Base-by-base conservation (phyloP, 306 rosid species). In the Datisca glomerata region DNA sequence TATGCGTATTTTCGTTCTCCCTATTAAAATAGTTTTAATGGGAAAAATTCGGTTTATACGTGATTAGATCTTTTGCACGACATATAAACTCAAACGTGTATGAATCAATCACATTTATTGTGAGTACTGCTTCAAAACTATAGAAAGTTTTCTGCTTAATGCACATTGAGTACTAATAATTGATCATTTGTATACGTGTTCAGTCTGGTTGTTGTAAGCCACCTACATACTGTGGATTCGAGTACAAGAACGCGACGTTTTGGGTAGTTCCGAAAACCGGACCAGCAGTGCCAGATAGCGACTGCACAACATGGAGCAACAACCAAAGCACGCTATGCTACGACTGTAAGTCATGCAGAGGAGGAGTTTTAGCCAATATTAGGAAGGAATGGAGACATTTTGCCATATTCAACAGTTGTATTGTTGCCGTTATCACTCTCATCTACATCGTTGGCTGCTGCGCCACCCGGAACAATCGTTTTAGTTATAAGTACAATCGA, bases 141-240 rank as follows among this genome's bases (percentile, higher is more conserved):
- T 4, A 13, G 2, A 3, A 2, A 4, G 12, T 3, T 31, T 4
- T 31, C 12, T 31, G 8, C 4, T 3, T 7, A 48, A 31, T 29
- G 27, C 18, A 47, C 29, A 4, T 18, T 32, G 15, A 36, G 5
- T 6, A 2, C 19, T 13, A n/a, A 22, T 8, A 6, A 5, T 50
- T 41, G 24, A 15, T 29, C 34, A 24, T 15, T 4, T 28, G 7
- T 31, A 8, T 31, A 1, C 12, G n/a, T 4, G 2, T 4, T 4
- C 47, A 83, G 97, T 56, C 79, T 20, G 94, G 94, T 18, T 89
- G 97, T 11, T 89, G 97, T 66, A 83, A 79, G 69, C 97, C 94
- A 8, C 94, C 94, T 0, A 45, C 51, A 12, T 55, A 65, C 25
- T 89, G 97, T 38, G 94, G 78, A 23, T 83, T 65, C 18, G 55